These are phyloP conservation scores for Magnusiomyces tetraspermus DNA, from an alignment of 1,139 yeast species.

Conservation along the genomic window DNA sequence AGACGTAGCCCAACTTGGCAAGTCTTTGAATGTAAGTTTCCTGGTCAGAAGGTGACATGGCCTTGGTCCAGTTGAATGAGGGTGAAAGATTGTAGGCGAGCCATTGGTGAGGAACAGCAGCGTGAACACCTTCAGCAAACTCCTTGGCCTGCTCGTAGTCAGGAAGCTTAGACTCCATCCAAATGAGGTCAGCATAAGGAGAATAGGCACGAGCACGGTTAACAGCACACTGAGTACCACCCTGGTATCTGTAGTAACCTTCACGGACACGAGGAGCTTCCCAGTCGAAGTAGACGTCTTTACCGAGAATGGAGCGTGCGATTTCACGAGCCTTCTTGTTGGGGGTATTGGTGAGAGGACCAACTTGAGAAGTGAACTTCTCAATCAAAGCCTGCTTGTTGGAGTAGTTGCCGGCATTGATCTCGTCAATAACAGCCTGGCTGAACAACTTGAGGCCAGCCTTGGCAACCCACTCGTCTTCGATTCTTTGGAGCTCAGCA, in stretches of 20 bases:
- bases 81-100: slow-evolving; percentile 93
- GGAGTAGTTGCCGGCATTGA: slow-evolving; percentile 49
- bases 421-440: slow-evolving; percentile 84
- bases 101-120: slow-evolving; percentile 82
- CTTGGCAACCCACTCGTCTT: slow-evolving; percentile 69
- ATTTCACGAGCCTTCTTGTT: slow-evolving; percentile 71
- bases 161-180: slow-evolving; percentile 99
- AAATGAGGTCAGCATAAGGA: slow-evolving; percentile 89
- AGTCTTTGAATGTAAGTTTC: slow-evolving; percentile 82
- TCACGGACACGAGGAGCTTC: slow-evolving; percentile 93
- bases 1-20: slow-evolving; percentile 83
- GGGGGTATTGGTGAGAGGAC: slow-evolving; percentile 67
- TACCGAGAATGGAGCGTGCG: slow-evolving; percentile 69
- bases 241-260: slow-evolving; percentile 93
- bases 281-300: slow-evolving; percentile 90
- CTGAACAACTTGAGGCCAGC: slow-evolving; percentile 86
- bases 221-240: slow-evolving; percentile 96
- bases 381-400: slow-evolving; percentile 60
- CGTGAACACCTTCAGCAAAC: slow-evolving; percentile 85
- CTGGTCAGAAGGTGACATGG: slow-evolving; percentile 82
- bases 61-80: slow-evolving; percentile 95
- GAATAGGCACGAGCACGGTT: slow-evolving; percentile 96
- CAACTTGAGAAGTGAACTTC: slow-evolving; percentile 58
- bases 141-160: slow-evolving; percentile 90
- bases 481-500: slow-evolving; percentile 59